Evolutionary conservation across 306 rosid genomes (phyloP), one percentile per base, ranked within the genome.

Genomic region (Vigna nakashimae): DNA sequence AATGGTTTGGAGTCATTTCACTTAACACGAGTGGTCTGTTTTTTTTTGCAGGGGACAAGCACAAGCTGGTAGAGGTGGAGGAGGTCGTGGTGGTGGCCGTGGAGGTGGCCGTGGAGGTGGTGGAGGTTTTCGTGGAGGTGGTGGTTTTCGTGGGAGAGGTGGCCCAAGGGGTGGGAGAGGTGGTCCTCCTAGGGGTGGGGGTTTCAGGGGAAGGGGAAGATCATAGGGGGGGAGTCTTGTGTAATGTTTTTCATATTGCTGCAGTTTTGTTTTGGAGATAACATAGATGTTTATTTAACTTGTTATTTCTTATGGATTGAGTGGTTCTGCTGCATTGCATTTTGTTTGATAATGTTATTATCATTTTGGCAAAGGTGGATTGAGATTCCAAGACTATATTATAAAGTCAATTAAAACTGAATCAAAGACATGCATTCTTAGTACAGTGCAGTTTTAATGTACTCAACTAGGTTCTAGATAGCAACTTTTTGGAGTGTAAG

Each of bases 161-260:
- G 93, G 76, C 16, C 92, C 92, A 38, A 84, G 97, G 79, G 94
- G 97, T 79, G 93, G 97, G 18, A 80, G 97, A 81, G 91, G 92
- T 50, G 96, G 96, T 49, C 86, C 89, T 65, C 84, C 89, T 40
- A 82, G 97, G 76, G 98, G 97, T 28, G 96, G 95, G 76, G 92
- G 96, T 65, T 92, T 92, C 71, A 84, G 99, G 86, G 99, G 99
- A 51, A 87, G 97, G 76, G 99, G 98, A 24, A 90, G 98, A 84
- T 90, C 46, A 14, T 89, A 86, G 82, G 69, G 57, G 82, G 73
- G 64, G 9, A 72, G 2, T 71, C 46, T 58, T 67, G 11, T 85
- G 89, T 86, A 63, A 79, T 57, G 69, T 69, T 52, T 57, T 53
- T 56, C 13, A 6, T 73, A 51, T 62, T 84, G 62, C 74, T 57